phyloP scores from a whole-genome alignment of 139 green algal genomes.

The Monoraphidium neglectum region DNA sequence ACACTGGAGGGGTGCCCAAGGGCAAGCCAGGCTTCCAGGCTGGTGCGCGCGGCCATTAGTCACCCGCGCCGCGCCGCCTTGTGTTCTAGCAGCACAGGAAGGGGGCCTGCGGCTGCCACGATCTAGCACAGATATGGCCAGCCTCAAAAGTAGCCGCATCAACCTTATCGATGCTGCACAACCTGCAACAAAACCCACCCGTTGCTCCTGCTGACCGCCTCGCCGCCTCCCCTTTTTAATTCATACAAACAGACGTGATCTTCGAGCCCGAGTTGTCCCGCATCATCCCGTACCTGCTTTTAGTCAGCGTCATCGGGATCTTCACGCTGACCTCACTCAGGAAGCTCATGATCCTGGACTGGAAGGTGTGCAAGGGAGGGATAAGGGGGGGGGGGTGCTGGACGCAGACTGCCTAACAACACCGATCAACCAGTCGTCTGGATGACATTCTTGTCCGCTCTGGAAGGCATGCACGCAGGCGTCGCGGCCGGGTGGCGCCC shows the following conservation, averaged over 20 bases:
- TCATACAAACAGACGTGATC: not conserved
- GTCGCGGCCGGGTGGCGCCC: no score
- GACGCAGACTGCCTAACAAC: no score
- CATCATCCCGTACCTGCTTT: slow-evolving; percentile 4
- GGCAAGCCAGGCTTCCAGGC: slow-evolving; percentile 1
- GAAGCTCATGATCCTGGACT: slow-evolving; percentile 10
- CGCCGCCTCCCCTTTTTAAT: not conserved
- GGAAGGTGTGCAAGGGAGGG: not conserved
- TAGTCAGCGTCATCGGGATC: slow-evolving; percentile 2
- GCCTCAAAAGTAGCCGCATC: not conserved
- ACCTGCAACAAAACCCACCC: not conserved
- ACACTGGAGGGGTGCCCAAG: slow-evolving; percentile 3
- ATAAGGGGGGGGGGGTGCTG: no score
- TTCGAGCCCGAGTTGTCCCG: not conserved
- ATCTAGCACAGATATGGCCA: no score
- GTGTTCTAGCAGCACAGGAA: not conserved
- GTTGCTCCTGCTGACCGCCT: not conserved
- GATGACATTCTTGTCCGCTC: no score
- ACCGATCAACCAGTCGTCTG: no score
- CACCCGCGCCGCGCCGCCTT: not conserved
- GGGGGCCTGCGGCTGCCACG: not conserved
- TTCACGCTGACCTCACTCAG: not conserved
- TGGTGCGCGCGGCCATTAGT: no score
- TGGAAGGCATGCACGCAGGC: no score
- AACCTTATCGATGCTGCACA: not conserved